Evolutionary conservation across 2,329 filamentous ascomycete genomes (phyloP).

Genomic region (Emergomyces africanus): DNA sequence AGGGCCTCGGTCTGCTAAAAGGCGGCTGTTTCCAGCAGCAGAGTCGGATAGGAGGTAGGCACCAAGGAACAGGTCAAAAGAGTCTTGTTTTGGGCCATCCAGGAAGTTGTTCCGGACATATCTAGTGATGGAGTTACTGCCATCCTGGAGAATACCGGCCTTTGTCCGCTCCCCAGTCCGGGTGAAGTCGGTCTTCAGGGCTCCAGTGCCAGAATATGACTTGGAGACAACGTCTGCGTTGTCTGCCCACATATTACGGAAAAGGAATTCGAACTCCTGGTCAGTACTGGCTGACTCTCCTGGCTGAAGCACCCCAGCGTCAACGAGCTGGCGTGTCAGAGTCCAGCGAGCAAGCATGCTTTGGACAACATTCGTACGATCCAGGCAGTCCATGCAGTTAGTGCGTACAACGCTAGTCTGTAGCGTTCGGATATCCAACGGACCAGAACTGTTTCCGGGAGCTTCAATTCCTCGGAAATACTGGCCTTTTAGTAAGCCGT

Average conservation of each 20-base stretch:
- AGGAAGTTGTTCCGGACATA: slow-evolving; percentile 91
- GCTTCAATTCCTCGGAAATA: slow-evolving; percentile 91
- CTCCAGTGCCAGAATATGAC: slow-evolving; percentile 89
- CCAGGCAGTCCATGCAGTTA: slow-evolving; percentile 98
- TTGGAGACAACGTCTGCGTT: slow-evolving; percentile 92
- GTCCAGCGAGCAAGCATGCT: slow-evolving; percentile 90
- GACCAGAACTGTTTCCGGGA: slow-evolving; percentile 56
- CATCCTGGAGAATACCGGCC: slow-evolving; percentile 70
- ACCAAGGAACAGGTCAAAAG: slow-evolving; percentile 88
- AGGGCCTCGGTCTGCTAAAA: slow-evolving; percentile 77
- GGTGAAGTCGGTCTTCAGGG: slow-evolving; percentile 96
- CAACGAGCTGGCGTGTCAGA: slow-evolving; percentile 75
- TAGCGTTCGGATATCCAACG: slow-evolving; percentile 63
- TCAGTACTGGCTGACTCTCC: slow-evolving; percentile 74
- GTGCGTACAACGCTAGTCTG: slow-evolving; percentile 90
- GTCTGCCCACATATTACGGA: slow-evolving; percentile 97
- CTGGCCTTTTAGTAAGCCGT: slow-evolving; percentile 62
- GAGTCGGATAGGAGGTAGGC: slow-evolving; percentile 59
- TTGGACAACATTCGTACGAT: slow-evolving; percentile 95
- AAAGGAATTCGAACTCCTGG: slow-evolving; percentile 70
- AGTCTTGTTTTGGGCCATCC: slow-evolving; percentile 88
- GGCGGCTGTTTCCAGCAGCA: slow-evolving; percentile 53
- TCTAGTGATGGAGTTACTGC: slow-evolving; percentile 74
- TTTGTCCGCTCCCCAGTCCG: slow-evolving; percentile 84
- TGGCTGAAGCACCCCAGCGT: slow-evolving; percentile 63